phyloP scores from a whole-genome alignment of 176 grass and related monocot species.

The Neostapfia colusana region DNA sequence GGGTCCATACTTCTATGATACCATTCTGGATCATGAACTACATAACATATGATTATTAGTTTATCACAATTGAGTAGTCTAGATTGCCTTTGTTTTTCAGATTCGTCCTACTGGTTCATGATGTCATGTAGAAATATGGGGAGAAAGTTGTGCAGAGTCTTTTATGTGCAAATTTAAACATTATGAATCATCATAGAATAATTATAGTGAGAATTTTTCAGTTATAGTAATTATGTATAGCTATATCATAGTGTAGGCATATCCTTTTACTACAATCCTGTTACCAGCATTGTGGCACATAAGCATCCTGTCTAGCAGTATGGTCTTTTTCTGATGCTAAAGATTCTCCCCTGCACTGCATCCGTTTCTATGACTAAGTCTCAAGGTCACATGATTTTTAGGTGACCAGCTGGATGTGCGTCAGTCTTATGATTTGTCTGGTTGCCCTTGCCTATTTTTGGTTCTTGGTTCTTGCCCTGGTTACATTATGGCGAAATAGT shows the following conservation, averaged over 20 bases:
- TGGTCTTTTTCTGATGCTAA: slow-evolving; percentile 10
- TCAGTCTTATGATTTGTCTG: slow-evolving; percentile 13
- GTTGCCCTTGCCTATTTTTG: neutral
- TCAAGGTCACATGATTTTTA: neutral
- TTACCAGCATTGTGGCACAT: neutral
- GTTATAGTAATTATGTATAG: neutral
- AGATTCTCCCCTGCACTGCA: neutral
- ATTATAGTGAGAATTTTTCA: slow-evolving; percentile 10
- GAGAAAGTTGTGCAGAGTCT: neutral
- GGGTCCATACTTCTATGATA: slow-evolving; percentile 17
- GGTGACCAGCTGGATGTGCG: neutral
- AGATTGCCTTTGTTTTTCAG: slow-evolving; percentile 8
- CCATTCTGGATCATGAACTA: slow-evolving; percentile 4
- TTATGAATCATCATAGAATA: slow-evolving; percentile 1
- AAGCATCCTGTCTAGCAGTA: slow-evolving; percentile 11
- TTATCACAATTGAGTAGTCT: neutral
- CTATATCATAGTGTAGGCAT: neutral
- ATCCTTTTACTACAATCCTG: neutral
- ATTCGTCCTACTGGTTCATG: slow-evolving; percentile 13
- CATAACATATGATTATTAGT: neutral
- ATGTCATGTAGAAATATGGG: slow-evolving; percentile 11
- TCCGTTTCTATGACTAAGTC: slow-evolving; percentile 4
- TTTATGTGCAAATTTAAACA: neutral
- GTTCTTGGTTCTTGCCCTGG: slow-evolving; percentile 19
- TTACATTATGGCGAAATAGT: too few species aligned